Evolutionary conservation across 2,329 filamentous ascomycete species (phyloP), one percentile per base, ranked within the genome.

Genomic region (Fusarium oxysporum): DNA sequence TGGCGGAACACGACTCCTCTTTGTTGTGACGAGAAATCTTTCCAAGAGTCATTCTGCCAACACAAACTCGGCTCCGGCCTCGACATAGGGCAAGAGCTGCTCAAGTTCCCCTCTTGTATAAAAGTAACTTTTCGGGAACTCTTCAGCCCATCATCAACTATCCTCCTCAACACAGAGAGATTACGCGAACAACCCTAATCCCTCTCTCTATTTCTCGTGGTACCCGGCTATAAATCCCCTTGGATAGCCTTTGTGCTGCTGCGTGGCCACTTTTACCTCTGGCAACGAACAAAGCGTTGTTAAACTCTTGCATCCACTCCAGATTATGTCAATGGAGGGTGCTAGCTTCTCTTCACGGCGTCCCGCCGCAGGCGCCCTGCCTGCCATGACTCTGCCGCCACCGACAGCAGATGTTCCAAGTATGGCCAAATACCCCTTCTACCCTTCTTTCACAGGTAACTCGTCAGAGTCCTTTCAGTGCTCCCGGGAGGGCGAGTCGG

Each of bases 371-470:
- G 77, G 78, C 70, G 60, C 76, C 21, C 65, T 82, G 60, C 81
- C 80, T n/a, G 68, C 80, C 43, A 82, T 82, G 62, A 78, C 80
- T 68, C 78, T 82, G 38, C 81, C 81, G 60, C 80, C 80, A 50
- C 81, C 81, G 30, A 81, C 76, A 54, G 65, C 79, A 68, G 81
- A 82, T 67, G 75, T 81, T 73, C 79, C 81, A 79, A 82, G 81
- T 81, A 80, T 79, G 80, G 51, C 71, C 67, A 72, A 71, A 77
- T 75, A 71, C 44, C 58, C 76, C 57, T 54, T 73, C 59, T 76
- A 71, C 67, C 65, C 72, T 72, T 47, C 71, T 51, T 58, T 63
- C 56, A 58, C 71, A 57, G 71, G 65, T 71, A 71, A 70, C 69
- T 68, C 74, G 57, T 57, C 69, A 59, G 74, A 71, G 67, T 61